Conservation (phyloP, 495 filamentous ascomycete species). For the Penicillium canescens region DNA sequence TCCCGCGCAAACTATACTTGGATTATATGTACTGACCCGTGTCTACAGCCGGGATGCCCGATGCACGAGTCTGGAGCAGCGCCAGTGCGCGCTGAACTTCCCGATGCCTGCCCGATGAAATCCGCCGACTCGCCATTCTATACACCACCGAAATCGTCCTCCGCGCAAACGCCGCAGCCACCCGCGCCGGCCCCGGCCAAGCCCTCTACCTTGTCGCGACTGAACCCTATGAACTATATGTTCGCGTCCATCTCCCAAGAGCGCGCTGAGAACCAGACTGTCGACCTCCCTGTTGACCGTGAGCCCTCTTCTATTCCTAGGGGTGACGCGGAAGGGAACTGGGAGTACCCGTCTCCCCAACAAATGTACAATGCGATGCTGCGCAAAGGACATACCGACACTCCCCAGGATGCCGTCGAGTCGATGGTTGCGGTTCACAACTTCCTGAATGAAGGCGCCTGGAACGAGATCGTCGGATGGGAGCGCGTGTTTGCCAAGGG, state of each 20-base stretch:
- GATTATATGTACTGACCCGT: constrained; percentile 30
- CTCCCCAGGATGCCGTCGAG: constrained; percentile 89
- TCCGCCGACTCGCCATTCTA: constrained; percentile 46
- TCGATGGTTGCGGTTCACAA: constrained; percentile 98
- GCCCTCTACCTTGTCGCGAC: constrained; percentile 61
- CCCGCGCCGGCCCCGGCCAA: constrained; percentile 27
- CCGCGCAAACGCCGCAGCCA: constrained; percentile 16
- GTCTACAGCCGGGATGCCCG: constrained; percentile 76
- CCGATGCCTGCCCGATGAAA: constrained; percentile 56
- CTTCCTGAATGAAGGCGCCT: constrained; percentile 96
- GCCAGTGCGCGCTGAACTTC: constrained; percentile 39
- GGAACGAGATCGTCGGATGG: constrained; percentile 91
- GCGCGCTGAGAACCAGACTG: constrained; percentile 68
- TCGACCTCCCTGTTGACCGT: constrained; percentile 71
- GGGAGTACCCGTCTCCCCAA: constrained; percentile 98
- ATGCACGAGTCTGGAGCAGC: constrained; percentile 70
- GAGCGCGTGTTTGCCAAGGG: constrained; percentile 80
- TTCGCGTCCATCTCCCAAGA: constrained; percentile 79
- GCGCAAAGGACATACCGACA: constrained; percentile 93
- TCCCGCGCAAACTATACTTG: not conserved
- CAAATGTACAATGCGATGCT: constrained; percentile 99
- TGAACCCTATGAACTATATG: constrained; percentile 98
- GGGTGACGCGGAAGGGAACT: constrained; percentile 70
- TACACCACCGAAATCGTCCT: constrained; percentile 29
- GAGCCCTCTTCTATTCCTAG: constrained; percentile 85